A percentile compares a stretch with the other conserved stretches of the same genome.
These are phyloP conservation scores for Theileria orientalis DNA, from an alignment of 169 alveolate species.

Conservation along the genomic window DNA sequence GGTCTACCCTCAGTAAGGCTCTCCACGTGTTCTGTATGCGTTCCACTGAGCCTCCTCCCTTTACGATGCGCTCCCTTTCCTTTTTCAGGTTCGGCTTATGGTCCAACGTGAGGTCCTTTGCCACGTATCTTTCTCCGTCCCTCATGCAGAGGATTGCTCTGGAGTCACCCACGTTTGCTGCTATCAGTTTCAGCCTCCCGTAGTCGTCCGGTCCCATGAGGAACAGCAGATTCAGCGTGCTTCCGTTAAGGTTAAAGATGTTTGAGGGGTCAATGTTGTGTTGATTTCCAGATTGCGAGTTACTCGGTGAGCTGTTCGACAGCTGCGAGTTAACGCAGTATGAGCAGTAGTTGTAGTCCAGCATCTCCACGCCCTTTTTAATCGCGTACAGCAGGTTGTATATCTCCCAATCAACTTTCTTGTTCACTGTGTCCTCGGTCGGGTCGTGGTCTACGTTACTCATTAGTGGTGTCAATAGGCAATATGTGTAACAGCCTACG, in stretches of 20 bases:
- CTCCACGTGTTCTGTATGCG: constrained; percentile 69
- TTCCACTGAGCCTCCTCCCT: constrained; percentile 73
- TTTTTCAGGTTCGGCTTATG: constrained; percentile 74
- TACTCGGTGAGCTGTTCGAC: no score
- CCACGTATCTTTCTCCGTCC: constrained; percentile 39
- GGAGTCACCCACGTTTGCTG: constrained; percentile 77
- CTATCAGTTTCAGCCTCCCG: constrained; percentile 66
- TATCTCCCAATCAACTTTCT: constrained; percentile 61
- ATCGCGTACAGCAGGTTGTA: neutral
- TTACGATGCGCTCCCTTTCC: constrained; percentile 65
- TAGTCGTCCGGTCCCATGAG: constrained; percentile 74
- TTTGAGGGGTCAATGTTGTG: constrained; percentile 32
- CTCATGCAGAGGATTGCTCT: constrained; percentile 68
- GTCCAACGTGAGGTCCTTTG: constrained; percentile 59
- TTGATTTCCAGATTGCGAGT: no score
- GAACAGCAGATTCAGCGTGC: constrained; percentile 66
- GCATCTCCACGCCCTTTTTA: constrained; percentile 73
- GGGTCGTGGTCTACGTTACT: neutral
- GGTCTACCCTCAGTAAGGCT: constrained; percentile 25
- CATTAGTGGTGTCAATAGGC: no score
- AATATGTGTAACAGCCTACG: no score
- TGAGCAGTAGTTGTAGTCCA: constrained; percentile 76
- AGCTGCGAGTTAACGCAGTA: no score
- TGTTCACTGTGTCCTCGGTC: constrained; percentile 32
- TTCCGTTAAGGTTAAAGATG: constrained; percentile 33